These are phyloP conservation scores for Nicotiana attenuata DNA, from an alignment of 257 asterid genomes.

Conservation along the genomic window DNA sequence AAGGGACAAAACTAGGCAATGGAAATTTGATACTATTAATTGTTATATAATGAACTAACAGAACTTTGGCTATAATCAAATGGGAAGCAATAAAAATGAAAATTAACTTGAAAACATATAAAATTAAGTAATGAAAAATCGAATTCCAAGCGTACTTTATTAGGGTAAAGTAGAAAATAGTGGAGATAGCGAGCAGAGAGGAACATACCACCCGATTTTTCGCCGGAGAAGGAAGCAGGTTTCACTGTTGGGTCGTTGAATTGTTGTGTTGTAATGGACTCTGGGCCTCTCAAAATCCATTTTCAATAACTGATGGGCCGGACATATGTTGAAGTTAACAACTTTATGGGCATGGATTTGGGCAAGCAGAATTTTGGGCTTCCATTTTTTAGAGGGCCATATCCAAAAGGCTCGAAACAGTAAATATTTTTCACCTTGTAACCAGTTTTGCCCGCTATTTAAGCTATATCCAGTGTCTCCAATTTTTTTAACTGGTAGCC, in stretches of 20 bases:
- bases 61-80: no score
- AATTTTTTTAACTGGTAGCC: no score
- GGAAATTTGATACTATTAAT: no score
- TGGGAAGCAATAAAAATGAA: not conserved
- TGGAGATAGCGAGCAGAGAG: not conserved
- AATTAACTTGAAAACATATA: not conserved
- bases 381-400: no score
- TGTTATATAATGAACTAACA: no score
- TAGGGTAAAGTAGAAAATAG: not conserved
- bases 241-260: not conserved
- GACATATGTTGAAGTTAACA: not conserved
- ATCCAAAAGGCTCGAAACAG: no score
- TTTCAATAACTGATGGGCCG: not conserved
- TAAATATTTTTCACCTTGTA: no score
- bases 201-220: not conserved
- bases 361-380: no score
- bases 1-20: no score
- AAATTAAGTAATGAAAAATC: not conserved
- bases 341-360: not conserved
- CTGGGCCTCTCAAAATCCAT: not conserved
- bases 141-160: not conserved
- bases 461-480: no score
- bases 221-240: slow-evolving; percentile 1
- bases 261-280: not conserved
- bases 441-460: no score